Evolutionary conservation across 805 yeast genomes (phyloP).

Genomic region (Henningerozyma blattae): DNA sequence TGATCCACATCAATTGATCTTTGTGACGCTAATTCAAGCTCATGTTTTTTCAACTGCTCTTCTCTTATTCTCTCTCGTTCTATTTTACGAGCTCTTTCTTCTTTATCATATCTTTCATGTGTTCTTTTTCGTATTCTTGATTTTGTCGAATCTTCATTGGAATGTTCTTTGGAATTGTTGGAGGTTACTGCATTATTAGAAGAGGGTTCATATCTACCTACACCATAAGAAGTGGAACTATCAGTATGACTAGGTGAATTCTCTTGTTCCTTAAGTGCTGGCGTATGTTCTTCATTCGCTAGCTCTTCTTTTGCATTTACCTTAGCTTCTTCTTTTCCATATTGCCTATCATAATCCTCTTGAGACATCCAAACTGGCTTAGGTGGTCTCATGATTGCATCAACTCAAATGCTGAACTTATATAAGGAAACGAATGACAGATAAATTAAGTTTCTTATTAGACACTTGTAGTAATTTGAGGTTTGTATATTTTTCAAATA

Average conservation of each 20-base stretch:
- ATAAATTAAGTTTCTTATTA: no score
- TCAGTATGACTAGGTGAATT: background rate
- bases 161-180: no score
- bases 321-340: constrained; percentile 5
- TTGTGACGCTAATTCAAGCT: constrained; percentile 25
- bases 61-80: constrained; percentile 23
- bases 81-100: constrained; percentile 22
- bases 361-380: constrained; percentile 29
- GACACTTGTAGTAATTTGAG: no score
- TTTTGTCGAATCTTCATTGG: constrained; percentile 1
- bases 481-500: no score
- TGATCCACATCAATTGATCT: constrained; percentile 39
- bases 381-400: constrained; percentile 15
- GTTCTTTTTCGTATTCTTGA: constrained; percentile 17
- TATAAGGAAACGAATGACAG: no score
- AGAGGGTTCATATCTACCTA: no score
- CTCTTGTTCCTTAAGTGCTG: background rate
- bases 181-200: no score
- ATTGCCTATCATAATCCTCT: constrained; percentile 24
- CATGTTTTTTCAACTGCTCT: constrained; percentile 24
- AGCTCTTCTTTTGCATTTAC: background rate
- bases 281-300: background rate
- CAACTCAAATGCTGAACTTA: no score
- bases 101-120: constrained; percentile 21
- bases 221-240: background rate